Evolutionary conservation across 768 basidiomycete species (phyloP), one percentile per base, ranked within the genome.

Genomic region (Lanmaoa pseudosensibilis): DNA sequence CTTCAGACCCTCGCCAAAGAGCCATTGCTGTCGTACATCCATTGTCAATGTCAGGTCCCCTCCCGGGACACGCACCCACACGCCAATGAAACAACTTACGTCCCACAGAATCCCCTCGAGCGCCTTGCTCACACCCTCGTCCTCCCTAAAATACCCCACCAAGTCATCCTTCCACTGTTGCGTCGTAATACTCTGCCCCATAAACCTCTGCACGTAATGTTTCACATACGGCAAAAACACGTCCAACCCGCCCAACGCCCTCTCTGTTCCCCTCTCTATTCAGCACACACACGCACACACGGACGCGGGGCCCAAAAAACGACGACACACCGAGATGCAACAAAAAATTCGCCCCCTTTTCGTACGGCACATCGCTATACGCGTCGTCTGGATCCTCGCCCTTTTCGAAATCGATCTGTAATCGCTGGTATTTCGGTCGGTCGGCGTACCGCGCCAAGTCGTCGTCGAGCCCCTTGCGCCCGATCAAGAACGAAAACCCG

Each of bases 331-430:
- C 94, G 36, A 97, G 79, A 73, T 92, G 80, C 32, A 94, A 79
- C 23, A 98, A 75, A 64, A 98, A 85, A 68, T 94, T 96, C 3
- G 88, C 82, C 25, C 95, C 95, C 73, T 95, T 91, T 69, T 90
- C 89, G 62, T 96, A 96, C 1, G 94, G 89, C 44, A 96, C 78
- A 49, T 78, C 69, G 52, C 76, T 79, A 71, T 88, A 92, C 8
- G 89, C 87, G 43, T 90, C 89, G 67, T 94, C 90, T 9, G 89
- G 84, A 65, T 89, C 84, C 70, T 92, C 83, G 4, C 88, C 87
- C 52, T 77, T 73, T 50, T 87, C 82, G 61, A 89, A 92, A 27
- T 84, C 78, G 61, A 91, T 87, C 9, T 92, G 84, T 46, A 96
- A 77, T 12, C 88, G 77, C 74, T 91, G 92, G 69, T 89, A 94